These are phyloP conservation scores for Gliomastix tumulicola DNA, from an alignment of 2,329 filamentous ascomycete species.

Conservation along the genomic window DNA sequence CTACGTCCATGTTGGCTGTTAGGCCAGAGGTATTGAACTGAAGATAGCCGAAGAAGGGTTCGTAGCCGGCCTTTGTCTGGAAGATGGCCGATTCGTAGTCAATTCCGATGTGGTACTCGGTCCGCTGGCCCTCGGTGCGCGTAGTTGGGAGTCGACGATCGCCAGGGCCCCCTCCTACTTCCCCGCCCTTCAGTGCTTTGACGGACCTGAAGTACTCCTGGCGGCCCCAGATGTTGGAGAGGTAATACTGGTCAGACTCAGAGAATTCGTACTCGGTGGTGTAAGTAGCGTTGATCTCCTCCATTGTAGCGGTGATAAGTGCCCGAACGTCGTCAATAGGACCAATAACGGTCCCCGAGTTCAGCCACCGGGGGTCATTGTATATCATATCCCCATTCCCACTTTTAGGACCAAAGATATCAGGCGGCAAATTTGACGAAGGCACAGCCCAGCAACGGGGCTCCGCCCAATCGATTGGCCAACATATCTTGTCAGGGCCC, in stretches of 20 bases:
- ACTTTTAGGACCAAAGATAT: constrained; percentile 26
- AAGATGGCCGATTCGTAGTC: constrained; percentile 33
- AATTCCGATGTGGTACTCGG: constrained; percentile 26
- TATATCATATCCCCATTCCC: constrained; percentile 19
- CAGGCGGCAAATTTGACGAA: constrained; percentile 18
- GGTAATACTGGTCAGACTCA: constrained; percentile 35
- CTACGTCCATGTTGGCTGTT: constrained; percentile 11
- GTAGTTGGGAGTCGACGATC: constrained; percentile 13
- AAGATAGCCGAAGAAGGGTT: constrained; percentile 22
- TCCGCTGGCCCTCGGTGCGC: constrained; percentile 9
- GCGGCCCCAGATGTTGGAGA: constrained; percentile 32
- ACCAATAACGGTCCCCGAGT: constrained; percentile 38
- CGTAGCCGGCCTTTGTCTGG: constrained; percentile 28
- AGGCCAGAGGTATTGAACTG: constrained; percentile 18
- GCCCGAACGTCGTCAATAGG: constrained; percentile 20
- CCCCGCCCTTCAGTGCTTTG: constrained; percentile 12
- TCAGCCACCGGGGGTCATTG: constrained; percentile 31
- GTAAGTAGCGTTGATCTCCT: constrained; percentile 9
- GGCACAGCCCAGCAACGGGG: constrained; percentile 33
- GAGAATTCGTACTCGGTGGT: constrained; percentile 18
- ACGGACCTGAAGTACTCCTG: constrained; percentile 31
- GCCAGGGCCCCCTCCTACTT: constrained; percentile 7
- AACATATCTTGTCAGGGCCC: constrained; percentile 37
- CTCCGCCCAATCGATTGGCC: constrained; percentile 24
- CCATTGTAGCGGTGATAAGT: constrained; percentile 16